Evolutionary conservation across 2,329 filamentous ascomycete genomes (phyloP), one percentile per base, ranked within the genome.

Genomic region (Microdochium bolleyi): DNA sequence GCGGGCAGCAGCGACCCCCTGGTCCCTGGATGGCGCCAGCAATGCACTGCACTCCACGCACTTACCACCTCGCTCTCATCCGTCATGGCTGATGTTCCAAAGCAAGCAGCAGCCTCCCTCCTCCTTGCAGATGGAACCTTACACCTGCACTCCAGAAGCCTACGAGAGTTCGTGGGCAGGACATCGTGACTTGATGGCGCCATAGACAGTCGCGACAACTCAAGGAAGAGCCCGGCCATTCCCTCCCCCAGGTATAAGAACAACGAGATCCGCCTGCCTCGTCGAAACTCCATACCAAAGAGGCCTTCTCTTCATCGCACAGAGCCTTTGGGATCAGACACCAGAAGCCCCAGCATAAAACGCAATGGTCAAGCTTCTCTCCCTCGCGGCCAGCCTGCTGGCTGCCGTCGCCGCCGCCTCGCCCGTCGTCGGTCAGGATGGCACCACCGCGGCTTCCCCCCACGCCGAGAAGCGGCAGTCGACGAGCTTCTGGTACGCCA

Each of bases 401-500:
- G 41, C 41, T 46, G 41, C 41, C 41, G 10, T 46, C 41, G 19
- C 41, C 41, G 22, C 41, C 22, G 41, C 41, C 41, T 46, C 41
- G n/a, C 41, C 41, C 19, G n/a, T 46, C 41, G 27, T 11, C 27
- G 27, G 27, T 11, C 41, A 46, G 3, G 41, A 22, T 46, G 41
- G 13, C 41, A 13, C 11, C n/a, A 19, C 8, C n/a, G 7, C 37
- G 11, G 37, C 16, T 19, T 41, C 19, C 19, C 19, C 41, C 19
- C 41, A 46, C 41, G 21, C 21, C 7, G 41, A 46, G 41, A 46
- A 46, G 19, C n/a, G 41, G 21, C 41, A 46, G 49, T 56, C 22
- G 41, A 64, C 59, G 30, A 63, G 59, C 49, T 74, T 69, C 57
- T 74, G 71, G 69, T 74, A 74, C 58, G 61, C 70, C 34, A 70